Evolutionary conservation across 1,284 basidiomycete species (phyloP).

Genomic region (Trichosporon coremiiforme): DNA sequence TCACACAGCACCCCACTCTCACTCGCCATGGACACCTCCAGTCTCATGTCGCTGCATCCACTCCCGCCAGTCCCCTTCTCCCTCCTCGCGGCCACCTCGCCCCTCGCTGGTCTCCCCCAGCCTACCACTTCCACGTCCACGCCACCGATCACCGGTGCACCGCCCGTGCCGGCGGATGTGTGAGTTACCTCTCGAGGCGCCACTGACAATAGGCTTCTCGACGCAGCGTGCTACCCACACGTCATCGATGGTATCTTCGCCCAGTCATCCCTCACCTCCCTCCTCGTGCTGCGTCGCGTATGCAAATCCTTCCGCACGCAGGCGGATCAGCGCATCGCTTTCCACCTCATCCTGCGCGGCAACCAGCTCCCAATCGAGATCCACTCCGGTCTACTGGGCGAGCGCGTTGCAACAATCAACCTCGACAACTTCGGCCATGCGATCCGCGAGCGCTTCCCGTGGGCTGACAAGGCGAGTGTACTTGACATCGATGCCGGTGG

Average conservation of each 20-base stretch:
- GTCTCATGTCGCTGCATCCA: background rate
- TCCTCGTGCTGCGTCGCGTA: constrained; percentile 20
- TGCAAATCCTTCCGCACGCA: constrained; percentile 20
- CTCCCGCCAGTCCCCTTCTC: too few species aligned
- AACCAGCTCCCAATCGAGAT: constrained; percentile 12
- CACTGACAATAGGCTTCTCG: background rate
- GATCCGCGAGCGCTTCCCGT: constrained; percentile 21
- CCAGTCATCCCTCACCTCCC: constrained; percentile 3
- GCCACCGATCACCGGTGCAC: background rate
- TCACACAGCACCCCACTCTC: background rate
- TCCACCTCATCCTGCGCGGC: constrained; percentile 22
- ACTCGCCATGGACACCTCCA: background rate
- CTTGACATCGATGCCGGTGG: background rate
- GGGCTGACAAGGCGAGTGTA: constrained; percentile 8
- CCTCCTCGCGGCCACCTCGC: too few species aligned
- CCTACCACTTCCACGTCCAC: too few species aligned
- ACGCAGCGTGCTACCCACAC: constrained; percentile 23
- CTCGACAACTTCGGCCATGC: constrained; percentile 21
- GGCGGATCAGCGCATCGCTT: constrained; percentile 24
- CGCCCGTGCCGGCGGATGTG: background rate
- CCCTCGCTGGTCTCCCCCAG: too few species aligned
- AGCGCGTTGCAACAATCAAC: background rate
- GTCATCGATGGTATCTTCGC: constrained; percentile 22
- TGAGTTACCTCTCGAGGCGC: background rate
- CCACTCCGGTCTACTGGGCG: background rate